Evolutionary conservation across 345 rosid species (phyloP).

Genomic region (Schrenkiella parvula): DNA sequence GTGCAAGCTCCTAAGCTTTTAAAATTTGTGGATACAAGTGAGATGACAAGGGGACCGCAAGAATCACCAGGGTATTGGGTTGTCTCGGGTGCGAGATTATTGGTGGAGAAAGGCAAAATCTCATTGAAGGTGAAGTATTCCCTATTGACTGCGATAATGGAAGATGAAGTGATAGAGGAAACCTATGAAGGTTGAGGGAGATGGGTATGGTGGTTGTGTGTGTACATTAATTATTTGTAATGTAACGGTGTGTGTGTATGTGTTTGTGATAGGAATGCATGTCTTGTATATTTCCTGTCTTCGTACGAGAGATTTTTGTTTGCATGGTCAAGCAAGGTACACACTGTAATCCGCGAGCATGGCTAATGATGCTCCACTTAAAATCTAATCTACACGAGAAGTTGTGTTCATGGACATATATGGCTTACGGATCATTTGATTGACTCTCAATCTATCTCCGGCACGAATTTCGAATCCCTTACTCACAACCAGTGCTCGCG

Average conservation of each 20-base stretch:
- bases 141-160: constrained; percentile 53
- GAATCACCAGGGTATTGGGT: constrained; percentile 96
- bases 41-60: constrained; percentile 90
- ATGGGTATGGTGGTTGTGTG: background rate
- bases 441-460: background rate
- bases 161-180: constrained; percentile 45
- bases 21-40: constrained; percentile 87
- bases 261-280: background rate
- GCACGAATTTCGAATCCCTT: too few relatives aligned
- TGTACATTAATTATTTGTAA: constrained; percentile 20
- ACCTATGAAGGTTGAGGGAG: constrained; percentile 3
- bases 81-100: constrained; percentile 81
- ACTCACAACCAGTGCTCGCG: too few relatives aligned
- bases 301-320: background rate
- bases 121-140: constrained; percentile 91
- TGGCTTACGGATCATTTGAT: background rate
- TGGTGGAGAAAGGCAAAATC: constrained; percentile 85
- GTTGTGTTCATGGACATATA: background rate
- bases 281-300: constrained; percentile 18
- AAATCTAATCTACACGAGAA: background rate
- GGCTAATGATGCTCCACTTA: background rate
- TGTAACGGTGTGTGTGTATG: constrained; percentile 17
- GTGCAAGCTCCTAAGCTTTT: constrained; percentile 81
- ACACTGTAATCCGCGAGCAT: background rate
- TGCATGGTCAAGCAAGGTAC: background rate